Evolutionary conservation across 225 moss, liverwort and hornwort genomes (phyloP).

Genomic region (Takakia lepidozioides): DNA sequence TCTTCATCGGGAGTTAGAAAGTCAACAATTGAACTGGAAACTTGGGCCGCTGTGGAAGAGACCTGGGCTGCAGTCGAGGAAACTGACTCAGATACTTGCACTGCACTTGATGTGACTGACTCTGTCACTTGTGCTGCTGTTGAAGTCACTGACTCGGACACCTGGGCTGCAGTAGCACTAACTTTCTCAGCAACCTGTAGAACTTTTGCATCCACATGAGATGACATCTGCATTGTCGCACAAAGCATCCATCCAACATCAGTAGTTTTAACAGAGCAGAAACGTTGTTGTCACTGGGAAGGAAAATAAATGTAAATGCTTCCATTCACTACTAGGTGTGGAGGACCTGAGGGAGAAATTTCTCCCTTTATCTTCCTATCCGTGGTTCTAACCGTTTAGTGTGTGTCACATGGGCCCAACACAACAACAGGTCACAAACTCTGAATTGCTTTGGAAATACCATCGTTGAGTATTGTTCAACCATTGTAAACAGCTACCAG

Average conservation of each 20-base stretch:
- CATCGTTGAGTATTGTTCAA: too few species aligned
- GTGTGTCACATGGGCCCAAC: too few species aligned
- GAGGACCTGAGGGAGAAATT: too few species aligned
- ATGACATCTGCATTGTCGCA: conserved; percentile 22
- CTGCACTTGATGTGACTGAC: conserved; percentile 23
- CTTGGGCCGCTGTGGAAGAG: conserved; percentile 30
- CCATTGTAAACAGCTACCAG: too few species aligned
- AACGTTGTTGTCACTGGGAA: too few species aligned
- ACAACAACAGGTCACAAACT: conserved; percentile 2
- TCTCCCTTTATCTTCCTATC: too few species aligned
- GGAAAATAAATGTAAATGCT: too few species aligned
- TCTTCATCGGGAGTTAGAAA: conserved; percentile 29
- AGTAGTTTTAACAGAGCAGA: too few species aligned
- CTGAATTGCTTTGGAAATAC: neutral
- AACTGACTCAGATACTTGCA: conserved; percentile 30
- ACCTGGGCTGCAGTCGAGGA: conserved; percentile 22
- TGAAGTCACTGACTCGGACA: conserved; percentile 33
- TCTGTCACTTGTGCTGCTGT: conserved; percentile 45
- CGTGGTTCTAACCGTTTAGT: too few species aligned
- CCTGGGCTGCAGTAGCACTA: conserved; percentile 23
- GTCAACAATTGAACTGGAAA: conserved; percentile 41
- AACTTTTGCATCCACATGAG: conserved; percentile 37
- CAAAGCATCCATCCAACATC: too few species aligned
- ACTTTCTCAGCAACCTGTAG: too few species aligned
- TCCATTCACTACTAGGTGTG: too few species aligned